Percentiles rank a stretch among this genome's conserved stretches.
Evolutionary conservation across 2,329 filamentous ascomycete species (phyloP).

Genomic region (Xylaria sp.): DNA sequence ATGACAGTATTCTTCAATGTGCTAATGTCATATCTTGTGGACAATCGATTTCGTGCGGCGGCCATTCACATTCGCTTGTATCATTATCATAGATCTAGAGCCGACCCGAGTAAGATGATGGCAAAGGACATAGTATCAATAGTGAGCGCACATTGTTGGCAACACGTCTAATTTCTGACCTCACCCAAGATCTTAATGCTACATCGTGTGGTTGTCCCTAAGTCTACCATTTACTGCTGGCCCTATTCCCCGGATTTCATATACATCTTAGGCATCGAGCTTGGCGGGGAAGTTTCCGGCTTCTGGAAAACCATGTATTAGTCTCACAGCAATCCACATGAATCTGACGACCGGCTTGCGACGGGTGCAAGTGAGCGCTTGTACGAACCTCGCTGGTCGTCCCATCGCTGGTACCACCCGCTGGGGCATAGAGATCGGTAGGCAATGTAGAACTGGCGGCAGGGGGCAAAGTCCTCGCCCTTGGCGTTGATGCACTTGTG

Average conservation of each 20-base stretch:
- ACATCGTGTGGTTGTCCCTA: conserved; percentile 41
- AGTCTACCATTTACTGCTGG: conserved; percentile 30
- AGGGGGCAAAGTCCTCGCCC: conserved; percentile 97
- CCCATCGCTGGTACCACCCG: conserved; percentile 93
- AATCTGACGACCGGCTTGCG: not conserved
- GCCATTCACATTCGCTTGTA: conserved; percentile 12
- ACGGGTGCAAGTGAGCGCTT: not conserved
- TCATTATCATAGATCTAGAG: not conserved
- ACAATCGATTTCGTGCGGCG: not conserved
- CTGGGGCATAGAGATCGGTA: conserved; percentile 98
- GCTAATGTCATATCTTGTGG: not conserved
- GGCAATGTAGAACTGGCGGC: conserved; percentile 95
- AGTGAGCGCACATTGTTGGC: conserved; percentile 26
- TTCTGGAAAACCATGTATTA: conserved; percentile 58
- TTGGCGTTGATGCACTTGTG: conserved; percentile 99
- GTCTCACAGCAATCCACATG: conserved; percentile 28
- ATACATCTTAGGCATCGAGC: conserved; percentile 64
- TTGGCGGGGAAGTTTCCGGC: conserved; percentile 75
- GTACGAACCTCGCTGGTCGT: conserved; percentile 90
- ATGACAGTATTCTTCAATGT: not conserved
- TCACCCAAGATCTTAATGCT: conserved; percentile 45
- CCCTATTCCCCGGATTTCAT: conserved; percentile 24
- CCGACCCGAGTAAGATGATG: not conserved
- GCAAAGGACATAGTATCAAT: conserved; percentile 25
- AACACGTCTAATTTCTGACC: conserved; percentile 43